Conservation (phyloP, 176 grass and related monocot species). For the Paspalum notatum region DNA sequence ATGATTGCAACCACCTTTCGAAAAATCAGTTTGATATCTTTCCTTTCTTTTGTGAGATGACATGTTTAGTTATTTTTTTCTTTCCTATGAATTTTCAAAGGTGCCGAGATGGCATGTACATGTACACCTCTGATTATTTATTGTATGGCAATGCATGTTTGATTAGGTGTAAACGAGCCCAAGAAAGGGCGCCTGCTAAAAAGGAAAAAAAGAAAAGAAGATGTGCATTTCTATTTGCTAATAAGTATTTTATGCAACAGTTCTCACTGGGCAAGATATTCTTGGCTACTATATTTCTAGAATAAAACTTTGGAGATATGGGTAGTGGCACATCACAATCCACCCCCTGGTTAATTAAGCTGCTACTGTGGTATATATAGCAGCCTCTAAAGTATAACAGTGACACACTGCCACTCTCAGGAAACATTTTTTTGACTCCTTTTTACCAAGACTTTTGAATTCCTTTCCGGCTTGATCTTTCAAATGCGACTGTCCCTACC, state of each 20-base stretch:
- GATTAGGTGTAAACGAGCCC: not conserved
- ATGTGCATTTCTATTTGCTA: not conserved
- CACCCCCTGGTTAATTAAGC: slow-evolving; percentile 17
- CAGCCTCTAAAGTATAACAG: slow-evolving; percentile 45
- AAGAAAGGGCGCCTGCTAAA: not conserved
- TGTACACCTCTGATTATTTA: not conserved
- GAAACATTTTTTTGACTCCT: slow-evolving; percentile 45
- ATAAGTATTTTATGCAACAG: not conserved
- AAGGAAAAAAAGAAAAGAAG: not conserved
- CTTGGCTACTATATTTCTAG: not conserved
- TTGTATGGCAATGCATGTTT: slow-evolving; percentile 29
- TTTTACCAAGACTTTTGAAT: slow-evolving; percentile 49
- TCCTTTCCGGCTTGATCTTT: slow-evolving; percentile 40
- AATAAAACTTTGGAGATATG: slow-evolving; percentile 31
- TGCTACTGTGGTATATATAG: not conserved
- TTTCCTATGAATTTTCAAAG: not conserved
- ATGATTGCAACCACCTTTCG: not conserved
- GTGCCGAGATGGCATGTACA: not conserved
- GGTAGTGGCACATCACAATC: slow-evolving; percentile 49
- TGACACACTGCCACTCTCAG: slow-evolving; percentile 41
- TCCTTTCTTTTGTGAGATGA: not conserved
- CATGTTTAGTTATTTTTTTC: not conserved
- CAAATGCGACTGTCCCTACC: slow-evolving; percentile 45
- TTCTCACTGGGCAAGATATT: slow-evolving; percentile 2
- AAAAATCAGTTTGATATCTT: not conserved